A percentile compares a stretch with the other conserved stretches of the same genome.
These are phyloP conservation scores for Coix lacrymajobi DNA, from an alignment of 176 grass and related monocot genomes.

Conservation along the genomic window DNA sequence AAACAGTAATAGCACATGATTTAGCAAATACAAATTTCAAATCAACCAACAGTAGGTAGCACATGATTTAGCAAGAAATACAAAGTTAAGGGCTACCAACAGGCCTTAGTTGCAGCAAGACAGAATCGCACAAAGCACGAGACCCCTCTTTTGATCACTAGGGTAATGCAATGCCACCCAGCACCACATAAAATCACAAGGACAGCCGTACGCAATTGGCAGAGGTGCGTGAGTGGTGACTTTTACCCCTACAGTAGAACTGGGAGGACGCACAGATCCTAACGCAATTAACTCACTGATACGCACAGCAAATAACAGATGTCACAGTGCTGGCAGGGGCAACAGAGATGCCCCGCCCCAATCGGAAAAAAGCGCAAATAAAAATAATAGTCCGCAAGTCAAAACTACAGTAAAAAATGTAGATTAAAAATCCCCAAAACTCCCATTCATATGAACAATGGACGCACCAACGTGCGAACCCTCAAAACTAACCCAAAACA, in stretches of 20 bases:
- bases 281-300: neutral
- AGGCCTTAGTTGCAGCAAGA: neutral
- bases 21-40: neutral
- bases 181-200: conserved; percentile 55
- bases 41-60: neutral
- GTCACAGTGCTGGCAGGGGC: neutral
- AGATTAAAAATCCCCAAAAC: neutral
- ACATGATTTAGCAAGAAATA: neutral
- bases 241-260: conserved; percentile 18
- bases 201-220: conserved; percentile 23
- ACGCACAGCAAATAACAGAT: conserved; percentile 33
- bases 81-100: neutral
- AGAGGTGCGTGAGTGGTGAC: neutral
- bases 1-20: neutral
- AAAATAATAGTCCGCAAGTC: neutral
- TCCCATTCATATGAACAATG: neutral
- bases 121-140: conserved; percentile 28
- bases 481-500: neutral
- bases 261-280: neutral
- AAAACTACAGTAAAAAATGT: conserved; percentile 16
- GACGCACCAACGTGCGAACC: neutral
- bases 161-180: neutral
- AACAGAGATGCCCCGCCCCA: neutral
- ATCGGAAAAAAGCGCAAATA: neutral
- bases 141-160: neutral